Conservation (phyloP, 441 rosid genomes). For the Adansonia gregorii region DNA sequence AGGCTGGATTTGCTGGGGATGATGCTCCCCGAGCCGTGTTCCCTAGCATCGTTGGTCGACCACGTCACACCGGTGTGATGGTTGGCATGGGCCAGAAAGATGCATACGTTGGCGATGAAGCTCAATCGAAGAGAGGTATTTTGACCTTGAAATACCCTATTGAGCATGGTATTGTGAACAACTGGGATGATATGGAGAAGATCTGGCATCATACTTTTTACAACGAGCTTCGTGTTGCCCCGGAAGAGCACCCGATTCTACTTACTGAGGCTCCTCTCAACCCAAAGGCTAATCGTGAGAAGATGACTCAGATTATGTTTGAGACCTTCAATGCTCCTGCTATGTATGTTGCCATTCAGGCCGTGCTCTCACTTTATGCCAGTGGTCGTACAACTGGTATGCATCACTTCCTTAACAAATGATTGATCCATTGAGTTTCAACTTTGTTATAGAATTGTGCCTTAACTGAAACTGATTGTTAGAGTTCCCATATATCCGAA, state of each 20-base stretch:
- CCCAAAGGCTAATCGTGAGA: constrained; percentile 94
- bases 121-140: constrained; percentile 92
- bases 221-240: constrained; percentile 94
- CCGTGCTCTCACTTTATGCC: constrained; percentile 70
- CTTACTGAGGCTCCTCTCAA: constrained; percentile 94
- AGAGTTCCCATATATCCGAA: not conserved
- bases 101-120: constrained; percentile 94
- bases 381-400: constrained; percentile 98
- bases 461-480: not conserved
- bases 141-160: constrained; percentile 85
- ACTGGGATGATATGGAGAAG: constrained; percentile 99
- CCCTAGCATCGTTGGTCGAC: constrained; percentile 94
- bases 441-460: not conserved
- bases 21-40: constrained; percentile 95
- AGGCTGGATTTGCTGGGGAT: constrained; percentile 98
- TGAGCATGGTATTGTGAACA: constrained; percentile 90
- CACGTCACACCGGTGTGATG: constrained; percentile 96
- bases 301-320: constrained; percentile 96
- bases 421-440: not conserved
- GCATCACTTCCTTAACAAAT: constrained; percentile 14
- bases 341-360: constrained; percentile 92
- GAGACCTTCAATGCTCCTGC: constrained; percentile 93
- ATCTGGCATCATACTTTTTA: constrained; percentile 95
- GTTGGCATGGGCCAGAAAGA: constrained; percentile 98
- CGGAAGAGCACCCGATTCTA: constrained; percentile 92